phyloP scores from a whole-genome alignment of 257 asterid species.

The Echium plantagineum region DNA sequence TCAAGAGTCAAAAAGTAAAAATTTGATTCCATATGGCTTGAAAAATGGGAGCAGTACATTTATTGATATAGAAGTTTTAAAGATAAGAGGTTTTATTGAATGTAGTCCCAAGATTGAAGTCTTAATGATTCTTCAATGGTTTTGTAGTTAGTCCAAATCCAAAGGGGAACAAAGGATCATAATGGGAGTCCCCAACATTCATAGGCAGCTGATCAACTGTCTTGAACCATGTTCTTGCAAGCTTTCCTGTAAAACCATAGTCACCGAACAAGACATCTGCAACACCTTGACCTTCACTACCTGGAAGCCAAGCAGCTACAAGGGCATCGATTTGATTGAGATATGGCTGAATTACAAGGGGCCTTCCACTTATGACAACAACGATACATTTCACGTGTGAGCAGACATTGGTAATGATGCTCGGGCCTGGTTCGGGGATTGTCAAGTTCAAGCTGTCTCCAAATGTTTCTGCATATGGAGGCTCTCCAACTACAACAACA shows the following conservation, averaged over 20 bases:
- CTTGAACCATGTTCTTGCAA: not conserved
- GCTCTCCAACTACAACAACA: slow-evolving; percentile 43
- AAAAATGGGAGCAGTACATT: too few relatives aligned
- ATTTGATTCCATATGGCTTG: too few relatives aligned
- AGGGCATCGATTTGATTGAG: not conserved
- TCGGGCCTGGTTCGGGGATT: slow-evolving; percentile 29
- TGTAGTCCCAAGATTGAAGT: not conserved
- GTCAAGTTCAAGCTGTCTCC: slow-evolving; percentile 40
- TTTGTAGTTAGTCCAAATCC: not conserved
- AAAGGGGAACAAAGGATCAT: not conserved
- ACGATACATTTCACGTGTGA: slow-evolving; percentile 28
- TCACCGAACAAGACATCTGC: not conserved
- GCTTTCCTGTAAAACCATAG: not conserved
- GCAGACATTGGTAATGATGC: slow-evolving; percentile 26
- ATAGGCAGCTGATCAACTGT: not conserved
- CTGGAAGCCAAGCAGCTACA: not conserved
- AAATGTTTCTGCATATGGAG: slow-evolving; percentile 31
- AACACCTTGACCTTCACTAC: not conserved
- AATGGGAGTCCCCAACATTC: not conserved
- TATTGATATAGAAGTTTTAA: not conserved
- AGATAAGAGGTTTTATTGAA: too few relatives aligned
- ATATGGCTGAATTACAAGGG: not conserved
- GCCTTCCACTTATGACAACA: slow-evolving; percentile 28
- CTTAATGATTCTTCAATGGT: not conserved
- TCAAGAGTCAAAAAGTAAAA: too few relatives aligned